Percentiles rank a stretch among this genome's conserved stretches.
phyloP scores from a whole-genome alignment of 1,284 basidiomycete species.

The Athelia psychrophila region DNA sequence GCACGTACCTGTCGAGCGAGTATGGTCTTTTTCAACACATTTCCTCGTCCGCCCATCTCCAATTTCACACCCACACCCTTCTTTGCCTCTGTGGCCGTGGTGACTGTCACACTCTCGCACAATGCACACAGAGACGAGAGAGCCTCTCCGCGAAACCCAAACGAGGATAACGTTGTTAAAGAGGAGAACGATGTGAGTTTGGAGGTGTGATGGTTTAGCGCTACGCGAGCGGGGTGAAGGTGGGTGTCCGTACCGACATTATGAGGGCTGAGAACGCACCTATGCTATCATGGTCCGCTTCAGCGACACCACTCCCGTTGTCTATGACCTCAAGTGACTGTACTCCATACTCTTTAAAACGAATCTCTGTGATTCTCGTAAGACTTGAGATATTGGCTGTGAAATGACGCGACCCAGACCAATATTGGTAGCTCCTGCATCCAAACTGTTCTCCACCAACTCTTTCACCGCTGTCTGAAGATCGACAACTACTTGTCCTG shows the following conservation, averaged over 20 bases:
- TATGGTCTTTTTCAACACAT: slow-evolving; percentile 37
- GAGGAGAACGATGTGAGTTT: slow-evolving; percentile 83
- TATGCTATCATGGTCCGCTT: slow-evolving; percentile 75
- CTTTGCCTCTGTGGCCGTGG: slow-evolving; percentile 69
- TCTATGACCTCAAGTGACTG: slow-evolving; percentile 90
- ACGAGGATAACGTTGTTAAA: slow-evolving; percentile 75
- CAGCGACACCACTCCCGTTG: slow-evolving; percentile 86
- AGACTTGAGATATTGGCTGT: neutral
- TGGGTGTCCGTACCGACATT: neutral
- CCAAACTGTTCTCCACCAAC: slow-evolving; percentile 94
- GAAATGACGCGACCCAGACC: slow-evolving; percentile 49
- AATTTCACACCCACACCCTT: slow-evolving; percentile 80
- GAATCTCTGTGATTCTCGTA: slow-evolving; percentile 62
- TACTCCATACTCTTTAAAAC: slow-evolving; percentile 88
- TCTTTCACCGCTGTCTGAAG: slow-evolving; percentile 95
- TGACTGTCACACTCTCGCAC: slow-evolving; percentile 66
- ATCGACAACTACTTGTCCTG: slow-evolving; percentile 94
- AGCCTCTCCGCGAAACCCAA: slow-evolving; percentile 97
- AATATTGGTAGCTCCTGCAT: slow-evolving; percentile 86
- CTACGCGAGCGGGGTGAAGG: slow-evolving; percentile 34
- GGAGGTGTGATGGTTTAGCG: slow-evolving; percentile 92
- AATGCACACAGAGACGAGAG: slow-evolving; percentile 91
- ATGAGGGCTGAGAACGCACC: slow-evolving; percentile 42
- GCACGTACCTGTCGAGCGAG: slow-evolving; percentile 71
- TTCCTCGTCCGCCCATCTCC: slow-evolving; percentile 50